Conservation (phyloP, 805 yeast genomes). For the Candida loeiensis region DNA sequence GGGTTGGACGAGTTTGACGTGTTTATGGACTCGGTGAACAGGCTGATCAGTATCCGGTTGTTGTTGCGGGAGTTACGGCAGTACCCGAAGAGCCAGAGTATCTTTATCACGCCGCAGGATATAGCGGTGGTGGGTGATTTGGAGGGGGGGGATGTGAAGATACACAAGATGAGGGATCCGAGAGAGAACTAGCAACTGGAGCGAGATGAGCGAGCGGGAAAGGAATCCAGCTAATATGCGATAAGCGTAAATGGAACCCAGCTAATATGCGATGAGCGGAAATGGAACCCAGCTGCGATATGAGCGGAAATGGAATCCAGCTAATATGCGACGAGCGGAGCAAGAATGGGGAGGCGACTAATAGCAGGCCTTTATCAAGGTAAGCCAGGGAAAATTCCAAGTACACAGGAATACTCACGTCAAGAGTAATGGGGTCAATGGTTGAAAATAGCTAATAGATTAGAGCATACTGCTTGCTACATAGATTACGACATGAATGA, state of each 20-base stretch:
- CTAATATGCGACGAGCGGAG: not conserved
- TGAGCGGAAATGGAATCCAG: not conserved
- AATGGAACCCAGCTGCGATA: too few species aligned
- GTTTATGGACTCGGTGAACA: constrained; percentile 91
- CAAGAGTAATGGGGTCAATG: too few species aligned
- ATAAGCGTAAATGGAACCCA: not conserved
- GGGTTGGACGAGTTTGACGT: constrained; percentile 98
- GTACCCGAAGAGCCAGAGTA: constrained; percentile 72
- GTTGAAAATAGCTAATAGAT: too few species aligned
- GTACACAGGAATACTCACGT: too few species aligned
- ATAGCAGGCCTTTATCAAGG: too few species aligned
- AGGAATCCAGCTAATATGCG: not conserved
- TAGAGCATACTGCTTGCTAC: too few species aligned
- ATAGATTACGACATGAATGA: too few species aligned
- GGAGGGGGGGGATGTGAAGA: constrained; percentile 51
- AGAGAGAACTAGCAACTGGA: constrained; percentile 16
- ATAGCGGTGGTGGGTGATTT: constrained; percentile 66
- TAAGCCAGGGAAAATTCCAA: too few species aligned
- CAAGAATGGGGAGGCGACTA: too few species aligned
- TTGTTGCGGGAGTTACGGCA: constrained; percentile 65
- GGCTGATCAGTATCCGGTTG: constrained; percentile 72
- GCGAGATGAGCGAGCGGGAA: not conserved
- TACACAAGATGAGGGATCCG: constrained; percentile 55
- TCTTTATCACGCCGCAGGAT: constrained; percentile 93
- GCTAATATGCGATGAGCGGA: not conserved